phyloP scores from a whole-genome alignment of 2,329 filamentous ascomycete genomes.

The Ramularia endophylla region DNA sequence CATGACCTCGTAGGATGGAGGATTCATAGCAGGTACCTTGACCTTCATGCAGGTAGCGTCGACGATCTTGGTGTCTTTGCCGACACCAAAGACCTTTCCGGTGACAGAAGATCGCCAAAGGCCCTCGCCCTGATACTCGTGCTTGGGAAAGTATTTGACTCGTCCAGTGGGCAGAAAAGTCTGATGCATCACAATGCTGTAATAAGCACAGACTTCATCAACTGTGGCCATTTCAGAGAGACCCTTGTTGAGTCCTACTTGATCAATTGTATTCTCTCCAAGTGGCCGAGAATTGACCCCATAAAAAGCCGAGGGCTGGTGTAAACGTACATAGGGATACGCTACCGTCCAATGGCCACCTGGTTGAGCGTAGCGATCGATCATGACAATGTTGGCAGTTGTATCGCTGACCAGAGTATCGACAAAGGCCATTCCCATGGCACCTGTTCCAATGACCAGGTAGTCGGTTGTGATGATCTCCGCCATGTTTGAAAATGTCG shows the following conservation, averaged over 20 bases:
- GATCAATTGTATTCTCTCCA: constrained; percentile 12
- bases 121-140: constrained; percentile 13
- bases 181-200: constrained; percentile 13
- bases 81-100: constrained; percentile 7
- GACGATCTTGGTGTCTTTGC: constrained; percentile 11
- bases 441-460: constrained; percentile 17
- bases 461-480: constrained; percentile 10
- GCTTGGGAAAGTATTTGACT: constrained; percentile 14
- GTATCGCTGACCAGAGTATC: constrained; percentile 13
- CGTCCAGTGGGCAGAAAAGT: constrained; percentile 16
- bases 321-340: constrained; percentile 18
- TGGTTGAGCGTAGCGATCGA: constrained; percentile 15
- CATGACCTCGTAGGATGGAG: constrained; percentile 11
- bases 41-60: constrained; percentile 17
- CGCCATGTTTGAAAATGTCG: too few relatives aligned
- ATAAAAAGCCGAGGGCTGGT: constrained; percentile 19
- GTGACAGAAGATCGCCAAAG: constrained; percentile 11
- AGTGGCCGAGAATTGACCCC: constrained; percentile 17
- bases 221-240: constrained; percentile 12
- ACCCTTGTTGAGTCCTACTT: constrained; percentile 18
- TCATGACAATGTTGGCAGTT: constrained; percentile 8
- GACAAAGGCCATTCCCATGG: constrained; percentile 20
- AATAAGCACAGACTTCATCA: constrained; percentile 16
- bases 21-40: constrained; percentile 15
- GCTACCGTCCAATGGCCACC: constrained; percentile 18